These are phyloP conservation scores for Leucosporidium creatinivorum DNA, from an alignment of 768 basidiomycete species.

Conservation along the genomic window DNA sequence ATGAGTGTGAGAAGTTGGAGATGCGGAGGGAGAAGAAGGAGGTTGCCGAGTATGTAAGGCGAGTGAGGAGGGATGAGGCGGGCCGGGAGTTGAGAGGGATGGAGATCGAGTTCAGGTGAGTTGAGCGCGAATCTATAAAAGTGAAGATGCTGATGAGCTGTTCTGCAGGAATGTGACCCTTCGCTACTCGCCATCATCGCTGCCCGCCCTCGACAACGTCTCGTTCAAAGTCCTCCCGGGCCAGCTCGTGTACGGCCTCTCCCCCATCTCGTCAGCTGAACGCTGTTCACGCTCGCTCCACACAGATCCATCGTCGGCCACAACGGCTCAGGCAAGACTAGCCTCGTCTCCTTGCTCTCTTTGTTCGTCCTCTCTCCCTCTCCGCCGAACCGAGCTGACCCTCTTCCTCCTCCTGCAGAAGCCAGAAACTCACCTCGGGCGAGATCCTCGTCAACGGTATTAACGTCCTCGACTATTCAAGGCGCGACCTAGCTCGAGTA, in stretches of 20 bases:
- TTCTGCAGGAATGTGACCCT: not conserved
- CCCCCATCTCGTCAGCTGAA: not conserved
- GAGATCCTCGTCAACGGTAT: conserved; percentile 18
- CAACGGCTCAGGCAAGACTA: conserved; percentile 15
- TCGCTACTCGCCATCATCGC: not conserved
- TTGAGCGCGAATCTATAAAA: not conserved
- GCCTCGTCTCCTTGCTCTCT: not conserved
- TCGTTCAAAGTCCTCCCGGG: conserved; percentile 22
- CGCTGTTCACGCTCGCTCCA: not conserved
- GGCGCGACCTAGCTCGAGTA: not conserved
- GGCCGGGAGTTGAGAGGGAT: conserved; percentile 2
- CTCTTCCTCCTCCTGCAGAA: not conserved
- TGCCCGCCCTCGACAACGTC: conserved; percentile 5
- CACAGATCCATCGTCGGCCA: conserved; percentile 14
- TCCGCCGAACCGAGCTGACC: not conserved
- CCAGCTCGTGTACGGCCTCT: not conserved
- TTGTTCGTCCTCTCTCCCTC: not conserved
- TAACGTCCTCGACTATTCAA: conserved; percentile 3
- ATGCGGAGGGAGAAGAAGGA: not conserved
- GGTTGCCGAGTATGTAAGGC: not conserved
- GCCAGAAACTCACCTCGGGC: conserved; percentile 1
- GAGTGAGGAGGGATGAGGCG: not conserved
- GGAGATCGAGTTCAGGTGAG: conserved; percentile 23
- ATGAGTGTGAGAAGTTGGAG: not conserved
- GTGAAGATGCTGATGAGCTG: too few species aligned